A percentile compares a stretch with the other conserved stretches of the same genome.
phyloP scores from a whole-genome alignment of 2,329 filamentous ascomycete species.

The Cladosporium sp. region DNA sequence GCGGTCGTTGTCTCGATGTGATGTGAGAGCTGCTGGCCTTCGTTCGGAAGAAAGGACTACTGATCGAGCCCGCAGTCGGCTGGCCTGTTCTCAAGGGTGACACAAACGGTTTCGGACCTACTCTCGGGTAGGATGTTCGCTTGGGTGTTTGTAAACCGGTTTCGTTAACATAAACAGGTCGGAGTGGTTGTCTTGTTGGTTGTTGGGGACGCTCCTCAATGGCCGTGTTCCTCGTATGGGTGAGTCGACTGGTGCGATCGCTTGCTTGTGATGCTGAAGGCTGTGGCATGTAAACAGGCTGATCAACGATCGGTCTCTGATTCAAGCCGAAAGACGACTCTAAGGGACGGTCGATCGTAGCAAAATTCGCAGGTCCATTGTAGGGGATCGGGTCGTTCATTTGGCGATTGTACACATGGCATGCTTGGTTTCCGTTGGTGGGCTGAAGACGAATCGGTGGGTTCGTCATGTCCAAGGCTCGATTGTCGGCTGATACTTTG shows the following conservation, averaged over 20 bases:
- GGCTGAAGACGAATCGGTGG: not conserved
- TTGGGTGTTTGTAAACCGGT: not conserved
- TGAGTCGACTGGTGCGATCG: not conserved
- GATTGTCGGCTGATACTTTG: not conserved
- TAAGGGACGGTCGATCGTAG: not conserved
- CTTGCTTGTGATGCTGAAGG: not conserved
- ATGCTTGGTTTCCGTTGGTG: not conserved
- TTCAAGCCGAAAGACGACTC: not conserved
- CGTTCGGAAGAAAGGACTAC: constrained; percentile 45
- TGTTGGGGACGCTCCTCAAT: not conserved
- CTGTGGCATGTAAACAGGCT: not conserved
- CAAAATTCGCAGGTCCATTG: not conserved
- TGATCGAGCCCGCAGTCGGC: constrained; percentile 31
- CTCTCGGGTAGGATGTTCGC: not conserved
- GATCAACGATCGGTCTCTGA: not conserved
- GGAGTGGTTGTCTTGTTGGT: not conserved
- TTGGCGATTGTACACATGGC: not conserved
- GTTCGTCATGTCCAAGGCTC: not conserved
- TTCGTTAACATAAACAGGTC: not conserved
- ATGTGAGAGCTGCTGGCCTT: not conserved
- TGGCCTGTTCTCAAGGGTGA: constrained; percentile 22
- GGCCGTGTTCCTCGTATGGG: not conserved
- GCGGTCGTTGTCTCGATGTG: not conserved
- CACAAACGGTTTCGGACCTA: constrained; percentile 16
- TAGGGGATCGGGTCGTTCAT: not conserved